Base-by-base conservation (phyloP, 768 basidiomycete species). In the Suillus subalutaceus region DNA sequence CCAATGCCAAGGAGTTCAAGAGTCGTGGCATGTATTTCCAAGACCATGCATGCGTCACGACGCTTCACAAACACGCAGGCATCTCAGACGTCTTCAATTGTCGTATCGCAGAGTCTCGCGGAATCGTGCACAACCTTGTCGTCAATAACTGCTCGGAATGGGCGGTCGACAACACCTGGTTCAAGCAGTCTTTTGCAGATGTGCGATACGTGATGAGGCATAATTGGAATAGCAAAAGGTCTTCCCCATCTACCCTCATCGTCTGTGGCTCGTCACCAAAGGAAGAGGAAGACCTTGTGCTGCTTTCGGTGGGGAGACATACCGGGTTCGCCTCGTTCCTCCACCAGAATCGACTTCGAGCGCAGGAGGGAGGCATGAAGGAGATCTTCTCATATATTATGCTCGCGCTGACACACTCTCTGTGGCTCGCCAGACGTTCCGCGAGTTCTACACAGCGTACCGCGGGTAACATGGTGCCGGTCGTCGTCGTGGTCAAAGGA, bases 21-120 rank as follows among this genome's bases (percentile, higher is more conserved):
- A 64, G 71, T 80, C 52, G 44, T 65, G 38, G 46, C 16, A 76
- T 81, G 74, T 63, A 67, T 55, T 79, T 81, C 60, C 67, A 68
- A 41, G 79, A 72, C 8, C 78, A 79, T 63, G 81, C 79, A 5
- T 81, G 46, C 46, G 46, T 48, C 46, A 48, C 46, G 4, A 23
- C 46, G 4, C 46, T 48, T 23, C 46, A 23, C 13, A 59, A 18
- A 1, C 43, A 72, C 55, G 1, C 2, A 13, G 73, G 10, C 16
- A 55, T 55, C 32, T 20, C 53, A 20, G 53, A 55, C 16, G 32
- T 35, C 32, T 55, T 55, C 32, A 12, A 32, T 35, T 9, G 9
- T 6, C 53, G 53, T 6, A 55, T 55, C 30, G 44, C 63, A 38
- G 41, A 67, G 48, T 79, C 79, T 40, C 71, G 66, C 64, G 59